Evolutionary conservation across 306 rosid species (phyloP), one percentile per base, ranked within the genome.

Genomic region (Medicago arabica): DNA sequence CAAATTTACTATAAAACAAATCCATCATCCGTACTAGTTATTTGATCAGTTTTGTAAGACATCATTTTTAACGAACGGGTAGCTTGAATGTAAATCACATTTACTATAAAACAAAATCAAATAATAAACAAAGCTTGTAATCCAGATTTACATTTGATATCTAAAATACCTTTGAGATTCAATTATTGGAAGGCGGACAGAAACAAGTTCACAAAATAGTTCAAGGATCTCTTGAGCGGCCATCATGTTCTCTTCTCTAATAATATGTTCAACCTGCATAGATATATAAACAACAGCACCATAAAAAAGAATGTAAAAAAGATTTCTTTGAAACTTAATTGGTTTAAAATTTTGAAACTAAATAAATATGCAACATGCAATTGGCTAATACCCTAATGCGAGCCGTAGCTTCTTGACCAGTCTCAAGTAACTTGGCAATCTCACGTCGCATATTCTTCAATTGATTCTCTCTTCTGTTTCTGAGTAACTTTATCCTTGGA

Each of bases 341-440:
- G 64, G 63, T 53, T 67, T 21, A 31, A 69, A 77, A 67, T 47
- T 59, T 9, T 53, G n/a, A 69, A 55, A 69, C 34, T 2, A 13
- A 64, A 70, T 12, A 13, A 16, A n/a, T 41, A 43, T 12, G 69
- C n/a, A 16, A 39, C 21, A 55, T 44, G 78, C 31, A 67, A 83
- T 75, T 14, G 2, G 28, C 8, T 15, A 41, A 1, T 87, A 95
- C 97, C 88, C 98, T 86, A 53, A 95, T 90, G 6, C 97, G 94
- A 80, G 98, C 98, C 2, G 98, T 95, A 81, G 98, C 98, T 85
- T 95, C 97, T 82, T 95, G 98, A 59, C 98, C 97, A 69, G 97
- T 92, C 85, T 92, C 97, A 80, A 95, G 98, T 75, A 95, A 92
- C 90, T 95, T 95, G 80, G 97, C 97, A 78, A 95, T 92, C 25